Percentiles rank a stretch among this genome's conserved stretches.
Evolutionary conservation across 208 protist genomes (phyloP).

Genomic region (Spongospora subterranea): DNA sequence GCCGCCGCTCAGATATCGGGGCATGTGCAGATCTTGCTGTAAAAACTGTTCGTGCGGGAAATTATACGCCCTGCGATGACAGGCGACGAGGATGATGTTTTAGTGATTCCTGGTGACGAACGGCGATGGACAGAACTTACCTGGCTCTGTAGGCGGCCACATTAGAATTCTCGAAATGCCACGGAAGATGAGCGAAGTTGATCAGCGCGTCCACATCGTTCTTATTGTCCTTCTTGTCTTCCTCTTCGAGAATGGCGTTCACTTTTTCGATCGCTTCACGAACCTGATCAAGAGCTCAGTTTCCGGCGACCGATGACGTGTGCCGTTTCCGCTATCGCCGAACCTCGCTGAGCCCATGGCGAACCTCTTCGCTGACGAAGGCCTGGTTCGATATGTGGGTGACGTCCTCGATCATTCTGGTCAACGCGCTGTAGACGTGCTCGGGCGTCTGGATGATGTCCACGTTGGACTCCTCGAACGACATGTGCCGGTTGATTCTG

Average conservation of each 20-base stretch:
- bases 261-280: conserved; percentile 15
- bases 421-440: not conserved
- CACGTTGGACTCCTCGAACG: conserved; percentile 30
- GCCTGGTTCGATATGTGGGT: conserved; percentile 42
- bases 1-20: conserved; percentile 34
- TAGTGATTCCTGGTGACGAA: not conserved
- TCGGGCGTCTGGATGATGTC: conserved; percentile 31
- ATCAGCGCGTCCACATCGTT: conserved; percentile 23
- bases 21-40: not conserved
- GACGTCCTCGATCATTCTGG: conserved; percentile 27
- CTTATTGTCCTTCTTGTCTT: conserved; percentile 45
- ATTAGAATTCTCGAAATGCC: conserved; percentile 30
- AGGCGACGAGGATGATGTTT: too few species aligned
- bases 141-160: not conserved
- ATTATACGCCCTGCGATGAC: not conserved
- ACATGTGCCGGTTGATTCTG: not conserved
- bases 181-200: conserved; percentile 26
- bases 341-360: conserved; percentile 10
- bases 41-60: conserved; percentile 29
- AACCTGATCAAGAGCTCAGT: not conserved
- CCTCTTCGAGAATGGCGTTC: conserved; percentile 1
- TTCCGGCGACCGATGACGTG: not conserved
- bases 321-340: not conserved
- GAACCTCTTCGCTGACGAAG: conserved; percentile 39
- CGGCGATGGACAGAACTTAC: not conserved